Conservation (phyloP, 1,284 basidiomycete species). For the Leccinum fallax region DNA sequence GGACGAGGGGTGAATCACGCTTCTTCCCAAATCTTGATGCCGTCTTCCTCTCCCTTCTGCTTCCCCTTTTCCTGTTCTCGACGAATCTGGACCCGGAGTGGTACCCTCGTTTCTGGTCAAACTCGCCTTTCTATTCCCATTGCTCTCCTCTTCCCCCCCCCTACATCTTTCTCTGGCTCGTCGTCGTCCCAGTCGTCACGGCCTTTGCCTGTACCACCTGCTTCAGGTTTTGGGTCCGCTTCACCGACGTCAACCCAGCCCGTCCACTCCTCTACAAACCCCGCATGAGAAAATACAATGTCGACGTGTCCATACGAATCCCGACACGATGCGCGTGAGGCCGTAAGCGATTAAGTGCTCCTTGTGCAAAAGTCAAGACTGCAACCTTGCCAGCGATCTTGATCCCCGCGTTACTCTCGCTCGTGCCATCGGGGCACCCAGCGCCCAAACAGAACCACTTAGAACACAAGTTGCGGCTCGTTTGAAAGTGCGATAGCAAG, state of each 20-base stretch:
- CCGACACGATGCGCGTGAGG: not conserved
- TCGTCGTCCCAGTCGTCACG: constrained; percentile 45
- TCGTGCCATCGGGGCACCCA: not conserved
- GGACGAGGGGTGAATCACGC: no score
- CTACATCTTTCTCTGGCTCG: not conserved
- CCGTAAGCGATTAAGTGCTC: not conserved
- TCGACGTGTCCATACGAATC: not conserved
- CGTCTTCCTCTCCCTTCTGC: no score
- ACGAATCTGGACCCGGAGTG: not conserved
- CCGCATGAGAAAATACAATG: not conserved
- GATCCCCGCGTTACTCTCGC: not conserved
- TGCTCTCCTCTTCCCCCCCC: no score
- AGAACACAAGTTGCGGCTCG: not conserved
- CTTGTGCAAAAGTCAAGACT: not conserved
- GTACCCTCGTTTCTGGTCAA: not conserved
- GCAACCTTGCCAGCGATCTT: not conserved
- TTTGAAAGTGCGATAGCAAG: not conserved
- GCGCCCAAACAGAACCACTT: not conserved
- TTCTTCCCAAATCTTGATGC: no score
- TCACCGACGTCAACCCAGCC: not conserved
- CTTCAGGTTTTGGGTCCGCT: constrained; percentile 4
- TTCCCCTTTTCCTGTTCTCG: no score
- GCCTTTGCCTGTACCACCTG: constrained; percentile 5
- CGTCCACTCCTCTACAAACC: not conserved
- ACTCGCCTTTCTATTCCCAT: not conserved